A percentile compares a stretch with the other conserved stretches of the same genome.
Evolutionary conservation across 139 green algal species (phyloP).

Genomic region (Volvox reticuliferus): DNA sequence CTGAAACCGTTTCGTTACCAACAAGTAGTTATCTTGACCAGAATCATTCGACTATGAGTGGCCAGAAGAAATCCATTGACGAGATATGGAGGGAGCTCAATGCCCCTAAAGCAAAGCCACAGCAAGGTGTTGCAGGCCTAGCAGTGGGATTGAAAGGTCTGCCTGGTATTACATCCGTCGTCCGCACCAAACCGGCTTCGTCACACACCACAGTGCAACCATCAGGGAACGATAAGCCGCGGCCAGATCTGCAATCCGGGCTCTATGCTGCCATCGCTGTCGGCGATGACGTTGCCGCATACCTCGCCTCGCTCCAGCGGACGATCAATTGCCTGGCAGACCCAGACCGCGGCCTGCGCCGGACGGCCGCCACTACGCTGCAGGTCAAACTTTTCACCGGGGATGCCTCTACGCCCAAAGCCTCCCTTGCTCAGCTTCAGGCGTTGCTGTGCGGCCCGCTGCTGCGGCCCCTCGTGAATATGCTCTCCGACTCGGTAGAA

Average conservation of each 20-base stretch:
- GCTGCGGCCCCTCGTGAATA: slow-evolving; percentile 62
- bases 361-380: slow-evolving; percentile 56
- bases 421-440: slow-evolving; percentile 56
- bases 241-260: neutral
- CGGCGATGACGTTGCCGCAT: slow-evolving; percentile 20
- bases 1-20: neutral
- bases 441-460: slow-evolving; percentile 66
- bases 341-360: slow-evolving; percentile 68
- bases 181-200: slow-evolving; percentile 28
- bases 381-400: slow-evolving; percentile 55
- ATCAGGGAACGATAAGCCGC: neutral
- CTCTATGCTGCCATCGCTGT: neutral
- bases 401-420: slow-evolving; percentile 31
- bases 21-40: slow-evolving; percentile 3
- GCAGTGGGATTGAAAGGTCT: slow-evolving; percentile 49
- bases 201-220: neutral
- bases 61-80: slow-evolving; percentile 70
- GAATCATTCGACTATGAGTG: neutral
- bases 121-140: slow-evolving; percentile 8
- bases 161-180: slow-evolving; percentile 56
- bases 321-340: slow-evolving; percentile 87
- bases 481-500: slow-evolving; percentile 77
- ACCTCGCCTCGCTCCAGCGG: slow-evolving; percentile 67
- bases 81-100: slow-evolving; percentile 81
- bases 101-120: slow-evolving; percentile 34